phyloP scores from a whole-genome alignment of 345 rosid species.

The Cardamine occulta region DNA sequence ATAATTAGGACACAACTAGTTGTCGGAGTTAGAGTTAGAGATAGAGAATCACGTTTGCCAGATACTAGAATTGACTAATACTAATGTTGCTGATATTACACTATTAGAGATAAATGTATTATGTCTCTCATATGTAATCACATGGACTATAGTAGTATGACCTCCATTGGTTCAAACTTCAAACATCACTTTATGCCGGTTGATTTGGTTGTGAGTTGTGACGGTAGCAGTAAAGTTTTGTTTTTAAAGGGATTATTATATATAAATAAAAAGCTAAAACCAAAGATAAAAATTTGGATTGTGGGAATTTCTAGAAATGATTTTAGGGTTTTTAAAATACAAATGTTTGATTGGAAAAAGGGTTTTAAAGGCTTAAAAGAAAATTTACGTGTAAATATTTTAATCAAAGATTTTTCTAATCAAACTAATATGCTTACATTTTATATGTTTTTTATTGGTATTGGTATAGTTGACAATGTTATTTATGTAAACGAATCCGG shows the following conservation, averaged over 20 bases:
- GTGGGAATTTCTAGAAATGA: background rate
- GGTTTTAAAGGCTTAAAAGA: background rate
- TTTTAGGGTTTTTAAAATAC: background rate
- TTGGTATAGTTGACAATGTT: background rate
- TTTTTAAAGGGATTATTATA: background rate
- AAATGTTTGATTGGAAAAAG: background rate
- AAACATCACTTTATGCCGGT: background rate
- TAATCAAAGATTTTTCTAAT: background rate
- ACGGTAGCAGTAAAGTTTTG: background rate
- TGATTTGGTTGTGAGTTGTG: background rate
- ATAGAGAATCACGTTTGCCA: background rate
- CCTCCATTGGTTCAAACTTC: background rate
- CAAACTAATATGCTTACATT: background rate
- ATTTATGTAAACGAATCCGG: background rate
- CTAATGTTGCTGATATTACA: background rate
- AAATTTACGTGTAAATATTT: background rate
- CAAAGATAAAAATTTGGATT: background rate
- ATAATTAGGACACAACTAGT: background rate
- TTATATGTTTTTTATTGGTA: too few species aligned
- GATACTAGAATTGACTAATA: background rate
- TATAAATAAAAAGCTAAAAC: background rate
- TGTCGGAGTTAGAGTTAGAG: background rate
- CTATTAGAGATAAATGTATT: background rate
- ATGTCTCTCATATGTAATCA: background rate
- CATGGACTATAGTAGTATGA: background rate